A percentile compares a stretch with the other conserved stretches of the same genome.
Conservation (phyloP, 768 basidiomycete genomes). For the Trametopsis cervina region DNA sequence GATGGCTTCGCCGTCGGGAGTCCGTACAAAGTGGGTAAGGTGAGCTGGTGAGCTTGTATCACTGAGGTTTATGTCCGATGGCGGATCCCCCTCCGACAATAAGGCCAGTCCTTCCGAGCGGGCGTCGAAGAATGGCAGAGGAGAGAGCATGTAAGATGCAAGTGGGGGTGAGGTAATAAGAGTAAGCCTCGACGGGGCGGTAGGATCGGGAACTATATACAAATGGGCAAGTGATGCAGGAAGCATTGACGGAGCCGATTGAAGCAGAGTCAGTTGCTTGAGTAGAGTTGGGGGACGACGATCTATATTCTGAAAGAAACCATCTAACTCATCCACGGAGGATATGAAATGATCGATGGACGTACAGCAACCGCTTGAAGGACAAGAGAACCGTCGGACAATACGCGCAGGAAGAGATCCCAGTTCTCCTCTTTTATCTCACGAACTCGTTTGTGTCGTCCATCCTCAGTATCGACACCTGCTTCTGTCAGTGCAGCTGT, state of each 20-base stretch:
- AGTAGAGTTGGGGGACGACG: conserved; percentile 80
- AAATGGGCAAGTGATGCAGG: conserved; percentile 43
- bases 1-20: conserved; percentile 72
- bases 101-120: conserved; percentile 38
- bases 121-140: conserved; percentile 58
- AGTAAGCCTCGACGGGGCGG: conserved; percentile 34
- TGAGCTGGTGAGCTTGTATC: conserved; percentile 31
- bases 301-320: conserved; percentile 72
- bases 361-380: conserved; percentile 70
- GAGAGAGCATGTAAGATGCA: conserved; percentile 50
- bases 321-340: background rate
- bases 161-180: conserved; percentile 66
- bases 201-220: conserved; percentile 43
- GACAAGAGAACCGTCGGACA: conserved; percentile 67
- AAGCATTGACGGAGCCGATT: conserved; percentile 45
- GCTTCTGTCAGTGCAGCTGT: conserved; percentile 31
- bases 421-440: conserved; percentile 67
- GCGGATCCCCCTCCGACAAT: background rate
- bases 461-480: conserved; percentile 33
- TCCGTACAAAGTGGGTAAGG: conserved; percentile 59
- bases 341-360: conserved; percentile 6
- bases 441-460: conserved; percentile 38
- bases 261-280: conserved; percentile 66
- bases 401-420: conserved; percentile 73
- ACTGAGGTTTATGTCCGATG: background rate